Percentiles rank a stretch among this genome's conserved stretches.
These are phyloP conservation scores for Drechslera avenae DNA, from an alignment of 2,329 filamentous ascomycete species.

Conservation along the genomic window DNA sequence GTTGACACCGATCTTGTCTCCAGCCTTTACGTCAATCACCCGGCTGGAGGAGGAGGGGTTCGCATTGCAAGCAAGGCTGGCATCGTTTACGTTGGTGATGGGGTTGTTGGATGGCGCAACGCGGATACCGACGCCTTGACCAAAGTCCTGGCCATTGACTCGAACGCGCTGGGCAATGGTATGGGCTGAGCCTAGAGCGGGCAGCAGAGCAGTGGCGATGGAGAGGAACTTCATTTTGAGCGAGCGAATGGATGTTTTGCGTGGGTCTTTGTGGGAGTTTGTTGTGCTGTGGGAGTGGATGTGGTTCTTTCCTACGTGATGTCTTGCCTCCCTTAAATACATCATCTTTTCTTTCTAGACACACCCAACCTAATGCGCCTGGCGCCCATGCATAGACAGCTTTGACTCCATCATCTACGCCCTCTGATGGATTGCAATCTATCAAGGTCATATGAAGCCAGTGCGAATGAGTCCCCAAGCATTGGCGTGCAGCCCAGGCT, in stretches of 20 bases:
- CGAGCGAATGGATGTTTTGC: neutral
- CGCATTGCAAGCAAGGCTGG: conserved; percentile 56
- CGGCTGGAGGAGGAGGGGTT: conserved; percentile 43
- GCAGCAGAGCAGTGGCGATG: conserved; percentile 32
- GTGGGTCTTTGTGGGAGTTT: neutral
- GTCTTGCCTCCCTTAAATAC: conserved; percentile 19
- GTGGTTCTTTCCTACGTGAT: neutral
- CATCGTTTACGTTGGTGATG: conserved; percentile 55
- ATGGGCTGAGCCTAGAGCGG: conserved; percentile 47
- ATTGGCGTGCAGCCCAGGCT: conserved; percentile 15
- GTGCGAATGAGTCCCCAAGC: conserved; percentile 6
- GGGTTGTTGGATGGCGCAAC: conserved; percentile 58
- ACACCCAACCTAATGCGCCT: no score
- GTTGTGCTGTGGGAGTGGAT: conserved; percentile 5
- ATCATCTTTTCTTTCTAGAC: neutral
- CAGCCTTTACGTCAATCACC: conserved; percentile 57
- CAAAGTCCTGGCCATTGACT: conserved; percentile 51
- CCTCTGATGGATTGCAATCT: conserved; percentile 15
- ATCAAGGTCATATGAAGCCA: conserved; percentile 14
- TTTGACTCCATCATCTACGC: conserved; percentile 8
- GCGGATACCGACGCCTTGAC: conserved; percentile 57
- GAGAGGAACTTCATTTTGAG: conserved; percentile 39
- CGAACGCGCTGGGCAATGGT: conserved; percentile 54
- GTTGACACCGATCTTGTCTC: conserved; percentile 58
- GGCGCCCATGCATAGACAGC: neutral